A percentile compares a stretch with the other conserved stretches of the same genome.
These are phyloP conservation scores for Spathaspora hagerdaliae DNA, from an alignment of 805 yeast species.

Conservation along the genomic window DNA sequence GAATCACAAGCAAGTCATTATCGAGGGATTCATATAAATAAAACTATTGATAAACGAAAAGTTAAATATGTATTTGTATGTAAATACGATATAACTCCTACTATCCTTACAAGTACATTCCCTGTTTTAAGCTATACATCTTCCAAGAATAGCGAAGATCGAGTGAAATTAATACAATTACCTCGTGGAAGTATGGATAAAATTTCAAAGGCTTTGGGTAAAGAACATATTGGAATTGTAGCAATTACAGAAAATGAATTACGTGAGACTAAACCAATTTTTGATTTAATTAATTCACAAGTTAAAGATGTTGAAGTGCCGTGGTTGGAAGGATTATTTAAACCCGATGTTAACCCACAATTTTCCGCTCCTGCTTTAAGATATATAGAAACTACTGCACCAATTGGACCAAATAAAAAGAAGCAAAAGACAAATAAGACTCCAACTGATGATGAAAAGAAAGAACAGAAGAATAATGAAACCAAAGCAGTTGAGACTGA, in stretches of 20 bases:
- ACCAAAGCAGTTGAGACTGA: not conserved
- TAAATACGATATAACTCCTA: constrained; percentile 50
- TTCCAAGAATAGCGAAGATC: constrained; percentile 16
- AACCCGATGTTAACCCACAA: constrained; percentile 2
- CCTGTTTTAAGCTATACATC: constrained; percentile 55
- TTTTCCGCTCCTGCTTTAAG: constrained; percentile 35
- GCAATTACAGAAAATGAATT: constrained; percentile 27
- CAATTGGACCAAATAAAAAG: not conserved
- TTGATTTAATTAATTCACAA: constrained; percentile 20
- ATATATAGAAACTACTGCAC: constrained; percentile 31
- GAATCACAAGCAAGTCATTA: constrained; percentile 36
- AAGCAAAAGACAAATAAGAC: not conserved
- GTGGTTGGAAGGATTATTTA: constrained; percentile 38
- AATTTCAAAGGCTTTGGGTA: constrained; percentile 27
- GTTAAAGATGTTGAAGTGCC: constrained; percentile 40
- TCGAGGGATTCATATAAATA: constrained; percentile 2
- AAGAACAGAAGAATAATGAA: not conserved
- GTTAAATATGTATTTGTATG: constrained; percentile 51
- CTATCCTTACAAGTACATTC: constrained; percentile 49
- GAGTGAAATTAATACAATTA: constrained; percentile 57
- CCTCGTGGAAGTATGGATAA: constrained; percentile 42
- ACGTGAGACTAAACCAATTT: constrained; percentile 25
- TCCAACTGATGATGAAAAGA: not conserved
- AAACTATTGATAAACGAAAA: constrained; percentile 1
- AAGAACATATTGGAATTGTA: constrained; percentile 25